Evolutionary conservation across 495 filamentous ascomycete genomes (phyloP).

Genomic region (Rostrohypoxylon terebratum): DNA sequence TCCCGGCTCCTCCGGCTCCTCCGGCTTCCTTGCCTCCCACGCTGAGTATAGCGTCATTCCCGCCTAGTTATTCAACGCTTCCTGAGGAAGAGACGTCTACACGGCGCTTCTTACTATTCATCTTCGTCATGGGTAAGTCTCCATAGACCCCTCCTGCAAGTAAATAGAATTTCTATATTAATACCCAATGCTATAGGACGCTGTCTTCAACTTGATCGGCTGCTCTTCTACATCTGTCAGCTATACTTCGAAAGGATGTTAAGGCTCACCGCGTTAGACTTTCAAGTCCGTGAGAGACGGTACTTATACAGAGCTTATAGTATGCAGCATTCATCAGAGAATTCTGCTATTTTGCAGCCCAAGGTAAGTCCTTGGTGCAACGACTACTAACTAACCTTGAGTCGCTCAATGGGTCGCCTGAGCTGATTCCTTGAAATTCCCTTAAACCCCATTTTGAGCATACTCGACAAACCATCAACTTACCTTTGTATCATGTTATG

Average conservation of each 20-base stretch:
- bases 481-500: neutral
- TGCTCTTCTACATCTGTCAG: neutral
- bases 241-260: neutral
- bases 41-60: neutral
- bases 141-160: neutral
- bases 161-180: neutral
- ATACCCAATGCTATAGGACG: neutral
- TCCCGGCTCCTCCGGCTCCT: too few species aligned
- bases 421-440: conserved; percentile 17
- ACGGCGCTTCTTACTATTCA: conserved; percentile 4
- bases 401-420: neutral
- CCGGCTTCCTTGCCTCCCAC: too few species aligned
- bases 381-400: neutral
- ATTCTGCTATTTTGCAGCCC: neutral
- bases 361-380: conserved; percentile 5
- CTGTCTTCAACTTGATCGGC: conserved; percentile 12
- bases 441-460: neutral
- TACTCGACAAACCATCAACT: neutral
- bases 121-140: conserved; percentile 15
- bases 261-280: conserved; percentile 1
- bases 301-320: conserved; percentile 5
- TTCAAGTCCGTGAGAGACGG: conserved; percentile 9
- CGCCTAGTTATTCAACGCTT: neutral
- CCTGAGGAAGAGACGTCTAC: neutral
- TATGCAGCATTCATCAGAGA: neutral